A percentile compares a stretch with the other conserved stretches of the same genome.
phyloP scores from a whole-genome alignment of 2,329 filamentous ascomycete genomes.

The Bertia moriformis region DNA sequence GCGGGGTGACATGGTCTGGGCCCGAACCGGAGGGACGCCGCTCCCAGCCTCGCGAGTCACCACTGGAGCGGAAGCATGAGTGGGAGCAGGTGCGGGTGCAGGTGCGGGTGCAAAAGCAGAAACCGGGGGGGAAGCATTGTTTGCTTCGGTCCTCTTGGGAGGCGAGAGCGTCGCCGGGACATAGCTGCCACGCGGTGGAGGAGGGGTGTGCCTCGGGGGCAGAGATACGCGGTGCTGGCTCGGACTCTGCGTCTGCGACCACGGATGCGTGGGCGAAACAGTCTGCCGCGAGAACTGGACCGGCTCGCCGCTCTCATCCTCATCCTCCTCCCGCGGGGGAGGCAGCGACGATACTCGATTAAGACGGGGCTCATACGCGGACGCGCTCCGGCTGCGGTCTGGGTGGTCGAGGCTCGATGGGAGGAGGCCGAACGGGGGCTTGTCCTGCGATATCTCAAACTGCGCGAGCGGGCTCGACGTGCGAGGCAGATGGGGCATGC shows the following conservation, averaged over 20 bases:
- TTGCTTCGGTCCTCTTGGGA: slow-evolving; percentile 35
- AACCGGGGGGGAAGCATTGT: slow-evolving; percentile 28
- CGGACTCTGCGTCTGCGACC: slow-evolving; percentile 13
- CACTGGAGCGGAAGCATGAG: too few relatives aligned
- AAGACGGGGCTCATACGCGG: slow-evolving; percentile 35
- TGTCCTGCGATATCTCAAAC: slow-evolving; percentile 31
- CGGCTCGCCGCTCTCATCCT: slow-evolving; percentile 29
- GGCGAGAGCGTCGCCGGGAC: slow-evolving; percentile 33
- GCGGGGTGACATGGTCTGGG: slow-evolving; percentile 51
- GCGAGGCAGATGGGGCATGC: slow-evolving; percentile 44
- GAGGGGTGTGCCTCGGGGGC: slow-evolving; percentile 29
- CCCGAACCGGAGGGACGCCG: slow-evolving; percentile 41
- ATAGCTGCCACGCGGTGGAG: slow-evolving; percentile 22
- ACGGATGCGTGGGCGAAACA: slow-evolving; percentile 8
- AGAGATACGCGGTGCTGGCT: slow-evolving; percentile 21
- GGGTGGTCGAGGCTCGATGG: slow-evolving; percentile 19
- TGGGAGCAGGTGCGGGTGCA: slow-evolving; percentile 34
- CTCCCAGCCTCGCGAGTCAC: slow-evolving; percentile 13
- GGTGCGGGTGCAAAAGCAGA: slow-evolving; percentile 5
- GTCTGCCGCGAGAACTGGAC: too few relatives aligned
- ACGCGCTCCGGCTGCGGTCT: slow-evolving; percentile 34
- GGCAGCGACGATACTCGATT: slow-evolving; percentile 42
- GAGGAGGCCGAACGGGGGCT: slow-evolving; percentile 4
- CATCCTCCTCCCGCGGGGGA: slow-evolving; percentile 46
- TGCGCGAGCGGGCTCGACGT: slow-evolving; percentile 54